Percentiles rank a stretch among this genome's conserved stretches.
Evolutionary conservation across 495 filamentous ascomycete genomes (phyloP).

Genomic region (Annulohypoxylon moriforme): DNA sequence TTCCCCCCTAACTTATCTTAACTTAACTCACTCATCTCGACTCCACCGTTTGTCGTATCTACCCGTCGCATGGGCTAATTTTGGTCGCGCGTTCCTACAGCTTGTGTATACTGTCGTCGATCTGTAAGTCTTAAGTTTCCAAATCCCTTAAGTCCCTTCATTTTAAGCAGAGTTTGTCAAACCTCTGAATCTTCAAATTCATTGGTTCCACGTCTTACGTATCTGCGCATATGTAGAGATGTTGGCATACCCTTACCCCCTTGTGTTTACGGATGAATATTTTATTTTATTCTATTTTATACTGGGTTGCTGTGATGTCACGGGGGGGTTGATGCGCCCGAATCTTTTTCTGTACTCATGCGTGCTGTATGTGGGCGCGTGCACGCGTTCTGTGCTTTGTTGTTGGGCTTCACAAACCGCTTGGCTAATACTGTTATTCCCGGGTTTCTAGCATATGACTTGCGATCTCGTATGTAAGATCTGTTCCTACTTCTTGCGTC

Average conservation of each 20-base stretch:
- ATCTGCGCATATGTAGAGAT: slow-evolving; percentile 44
- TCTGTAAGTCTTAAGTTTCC: slow-evolving; percentile 76
- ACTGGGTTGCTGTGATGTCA: slow-evolving; percentile 39
- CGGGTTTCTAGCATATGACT: slow-evolving; percentile 91
- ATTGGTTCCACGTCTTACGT: slow-evolving; percentile 52
- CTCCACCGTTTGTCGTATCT: slow-evolving; percentile 40
- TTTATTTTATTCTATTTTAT: slow-evolving; percentile 11
- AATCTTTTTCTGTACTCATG: slow-evolving; percentile 24
- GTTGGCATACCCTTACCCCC: slow-evolving; percentile 32
- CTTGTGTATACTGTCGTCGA: slow-evolving; percentile 98
- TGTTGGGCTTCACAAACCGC: slow-evolving; percentile 41
- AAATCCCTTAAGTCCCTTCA: slow-evolving; percentile 31
- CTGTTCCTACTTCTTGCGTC: slow-evolving; percentile 56
- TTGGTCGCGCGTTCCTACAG: slow-evolving; percentile 68
- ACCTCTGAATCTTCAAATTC: slow-evolving; percentile 38
- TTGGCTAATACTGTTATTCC: slow-evolving; percentile 41
- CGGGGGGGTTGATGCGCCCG: slow-evolving; percentile 31
- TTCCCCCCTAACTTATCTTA: slow-evolving; percentile 31
- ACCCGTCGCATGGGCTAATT: slow-evolving; percentile 55
- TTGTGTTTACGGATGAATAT: slow-evolving; percentile 24
- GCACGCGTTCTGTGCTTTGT: slow-evolving; percentile 40
- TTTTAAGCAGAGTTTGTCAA: slow-evolving; percentile 46
- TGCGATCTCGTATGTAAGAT: slow-evolving; percentile 94
- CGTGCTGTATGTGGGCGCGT: slow-evolving; percentile 30
- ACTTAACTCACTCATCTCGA: slow-evolving; percentile 47